Evolutionary conservation across 805 yeast species (phyloP).

Genomic region (Ogataea degrootiae): DNA sequence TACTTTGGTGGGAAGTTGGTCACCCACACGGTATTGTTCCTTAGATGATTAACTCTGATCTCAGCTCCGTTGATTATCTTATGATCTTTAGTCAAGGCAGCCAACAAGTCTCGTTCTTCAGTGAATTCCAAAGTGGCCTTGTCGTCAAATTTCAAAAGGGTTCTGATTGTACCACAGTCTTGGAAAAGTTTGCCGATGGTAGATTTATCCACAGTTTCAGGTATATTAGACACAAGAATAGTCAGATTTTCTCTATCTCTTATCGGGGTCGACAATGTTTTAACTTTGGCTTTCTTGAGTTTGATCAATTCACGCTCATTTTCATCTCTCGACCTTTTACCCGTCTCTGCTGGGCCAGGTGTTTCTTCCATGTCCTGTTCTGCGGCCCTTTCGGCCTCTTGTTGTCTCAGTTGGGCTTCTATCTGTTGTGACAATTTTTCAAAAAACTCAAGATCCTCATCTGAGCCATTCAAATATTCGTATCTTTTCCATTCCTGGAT

Average conservation of each 20-base stretch:
- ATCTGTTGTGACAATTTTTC: too few species aligned
- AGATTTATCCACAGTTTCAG: slow-evolving; percentile 34
- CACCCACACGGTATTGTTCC: slow-evolving; percentile 59
- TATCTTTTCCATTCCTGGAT: slow-evolving; percentile 39
- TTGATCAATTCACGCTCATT: background rate
- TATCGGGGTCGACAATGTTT: slow-evolving; percentile 1
- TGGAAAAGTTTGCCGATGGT: slow-evolving; percentile 41
- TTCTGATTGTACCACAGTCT: slow-evolving; percentile 56
- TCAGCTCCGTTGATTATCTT: slow-evolving; percentile 40
- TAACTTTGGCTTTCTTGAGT: background rate
- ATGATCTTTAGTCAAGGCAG: slow-evolving; percentile 57
- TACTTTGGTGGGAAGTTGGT: slow-evolving; percentile 66
- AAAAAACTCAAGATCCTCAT: slow-evolving; percentile 1
- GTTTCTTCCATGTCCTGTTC: background rate
- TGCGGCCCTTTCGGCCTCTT: slow-evolving; percentile 3
- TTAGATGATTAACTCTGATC: slow-evolving; percentile 41
- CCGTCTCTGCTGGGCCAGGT: too few species aligned
- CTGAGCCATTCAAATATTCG: slow-evolving; percentile 33
- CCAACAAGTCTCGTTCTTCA: slow-evolving; percentile 40
- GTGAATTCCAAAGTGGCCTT: slow-evolving; percentile 58
- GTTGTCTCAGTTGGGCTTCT: background rate
- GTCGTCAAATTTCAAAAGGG: slow-evolving; percentile 24
- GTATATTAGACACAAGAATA: slow-evolving; percentile 48
- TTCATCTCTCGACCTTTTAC: slow-evolving; percentile 3
- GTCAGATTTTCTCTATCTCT: slow-evolving; percentile 60